Evolutionary conservation across 192 early-diverging fungal genomes (phyloP), one percentile per base, ranked within the genome.

Genomic region (Mortierella hygrophila): DNA sequence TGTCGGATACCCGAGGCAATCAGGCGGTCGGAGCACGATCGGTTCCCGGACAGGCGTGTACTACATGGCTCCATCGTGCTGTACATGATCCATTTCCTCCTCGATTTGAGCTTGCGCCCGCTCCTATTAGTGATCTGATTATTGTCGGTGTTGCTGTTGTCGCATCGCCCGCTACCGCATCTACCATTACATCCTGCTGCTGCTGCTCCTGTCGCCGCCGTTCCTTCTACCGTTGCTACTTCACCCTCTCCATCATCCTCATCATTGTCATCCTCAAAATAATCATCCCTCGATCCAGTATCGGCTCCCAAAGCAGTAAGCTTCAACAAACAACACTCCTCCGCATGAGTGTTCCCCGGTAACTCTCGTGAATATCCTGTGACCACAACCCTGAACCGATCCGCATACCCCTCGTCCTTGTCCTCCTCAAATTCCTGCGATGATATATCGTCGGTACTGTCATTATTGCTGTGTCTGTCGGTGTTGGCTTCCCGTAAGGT

Each of bases 41-140:
- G 68, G 71, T 94, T 97, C 16, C 92, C 96, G 18, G 93, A 97
- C 42, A 94, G 78, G 63, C 92, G 92, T 76, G 79, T 89, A 65
- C 92, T 95, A 88, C 98, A 99, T 0, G 98, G 98, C 82, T 99
- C 98, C 98, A 99, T 99, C 8, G 98, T 99, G 37, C 97, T 96
- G 82, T 98, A 99, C 84, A 98, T 94, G 26, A 94, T 95, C 78
- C 74, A 76, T 68, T 9, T 92, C 81, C 29, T 92, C 93, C 35
- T 81, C 16, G 10, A 89, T 89, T 75, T 44, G n/a, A 38, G 29
- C 29, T 65, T 65, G 60, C 60, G 60, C 8, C 2, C 37, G 20
- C 52, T 37, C 21, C 42, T 18, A 11, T 15, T 60, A 8, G 37
- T 37, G 9, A 57, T 29, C 47, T 63, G 38, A 40, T 5, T 75